Base-by-base conservation (phyloP, 2,329 filamentous ascomycete species). In the Verticillium nubilum region DNA sequence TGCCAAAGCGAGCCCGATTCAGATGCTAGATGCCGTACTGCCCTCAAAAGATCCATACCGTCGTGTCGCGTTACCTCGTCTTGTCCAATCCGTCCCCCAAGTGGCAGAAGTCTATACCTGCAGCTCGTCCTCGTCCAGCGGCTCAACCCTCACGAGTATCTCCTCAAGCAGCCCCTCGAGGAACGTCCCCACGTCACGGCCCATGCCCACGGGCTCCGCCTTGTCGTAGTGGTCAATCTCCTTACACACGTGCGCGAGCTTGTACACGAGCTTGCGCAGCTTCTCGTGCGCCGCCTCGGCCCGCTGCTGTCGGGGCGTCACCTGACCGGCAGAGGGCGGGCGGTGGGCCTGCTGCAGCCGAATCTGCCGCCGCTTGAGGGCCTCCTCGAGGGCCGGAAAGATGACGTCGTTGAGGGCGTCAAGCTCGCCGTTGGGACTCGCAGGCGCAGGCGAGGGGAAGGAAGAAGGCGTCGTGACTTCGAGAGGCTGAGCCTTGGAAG, bases 141-240 rank as follows among this genome's bases (percentile, higher is more conserved):
- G 91, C 76, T 98, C 94, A 15, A 98, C 91, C 59, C 95, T 79
- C 35, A 97, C 92, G 25, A 99, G 78, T 26, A 99, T 89, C 78
- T 99, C 95, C 73, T 99, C 95, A 33, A 99, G 77, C 63, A 98
- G 85, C 0, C 93, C 94, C 73, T 99, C 95, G 7, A 98, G 75
- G 66, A 98, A 96, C 1, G 90, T 91, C 52, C 87, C 87, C 2
- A 97, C 92, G 27, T 94, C 93, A 52, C 91, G 88, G 0, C 92
- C 94, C 94, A 98, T 97, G 1, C 92, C 92, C 12, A 98, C 92
- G 5, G 92, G 91, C 66, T 92, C 90, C 52, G 87, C 85, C 71
- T 89, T 89, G 74, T 99, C 95, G 74, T 88, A 90, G 63, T 89
- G 84, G 73, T 99, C 94, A 68, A 99, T 92, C 72, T 97, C 92